These are phyloP conservation scores for Vitis rotundifolia DNA, from an alignment of 164 flowering plant species.

Conservation along the genomic window DNA sequence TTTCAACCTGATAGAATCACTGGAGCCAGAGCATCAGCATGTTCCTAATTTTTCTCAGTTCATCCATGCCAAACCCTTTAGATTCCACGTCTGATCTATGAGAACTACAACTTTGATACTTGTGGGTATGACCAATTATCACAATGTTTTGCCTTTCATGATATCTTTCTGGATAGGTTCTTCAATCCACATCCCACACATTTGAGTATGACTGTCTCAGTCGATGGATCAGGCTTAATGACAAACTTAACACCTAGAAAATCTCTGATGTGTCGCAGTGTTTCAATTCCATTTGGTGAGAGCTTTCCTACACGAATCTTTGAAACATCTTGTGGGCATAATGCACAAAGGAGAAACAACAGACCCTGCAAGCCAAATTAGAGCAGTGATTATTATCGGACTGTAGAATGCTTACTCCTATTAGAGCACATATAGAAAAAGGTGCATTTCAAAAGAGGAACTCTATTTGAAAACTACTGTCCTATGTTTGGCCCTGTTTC, in stretches of 20 bases:
- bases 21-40: too few relatives aligned
- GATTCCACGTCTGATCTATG: too few relatives aligned
- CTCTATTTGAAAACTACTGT: background rate
- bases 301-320: constrained; percentile 91
- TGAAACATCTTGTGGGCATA: constrained; percentile 83
- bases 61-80: too few relatives aligned
- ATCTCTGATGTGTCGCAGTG: constrained; percentile 74
- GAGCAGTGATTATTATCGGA: background rate
- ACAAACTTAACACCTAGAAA: constrained; percentile 72
- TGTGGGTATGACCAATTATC: background rate
- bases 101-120: too few relatives aligned
- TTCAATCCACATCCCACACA: constrained; percentile 79
- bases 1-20: too few relatives aligned
- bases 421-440: background rate
- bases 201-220: constrained; percentile 68
- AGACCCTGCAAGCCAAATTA: constrained; percentile 55
- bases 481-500: background rate
- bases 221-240: constrained; percentile 73
- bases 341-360: constrained; percentile 82
- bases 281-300: constrained; percentile 78
- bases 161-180: constrained; percentile 73
- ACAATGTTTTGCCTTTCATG: constrained; percentile 28
- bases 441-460: background rate
- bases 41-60: too few relatives aligned
- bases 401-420: background rate